Evolutionary conservation across 1,284 basidiomycete species (phyloP).

Genomic region (Trametes sp.): DNA sequence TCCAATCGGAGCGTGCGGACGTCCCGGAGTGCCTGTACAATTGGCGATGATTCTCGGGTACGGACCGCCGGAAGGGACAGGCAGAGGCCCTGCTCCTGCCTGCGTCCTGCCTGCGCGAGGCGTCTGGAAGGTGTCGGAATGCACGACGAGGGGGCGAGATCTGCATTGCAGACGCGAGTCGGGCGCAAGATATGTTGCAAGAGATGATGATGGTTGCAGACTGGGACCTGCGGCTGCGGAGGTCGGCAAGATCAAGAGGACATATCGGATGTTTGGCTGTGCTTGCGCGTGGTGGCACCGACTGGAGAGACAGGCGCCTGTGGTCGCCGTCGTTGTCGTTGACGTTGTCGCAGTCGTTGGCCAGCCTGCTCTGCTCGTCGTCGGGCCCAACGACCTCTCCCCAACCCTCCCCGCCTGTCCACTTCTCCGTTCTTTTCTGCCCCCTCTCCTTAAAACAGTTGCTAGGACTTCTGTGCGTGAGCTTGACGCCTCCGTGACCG

Average conservation of each 20-base stretch:
- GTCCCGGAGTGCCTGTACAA: constrained; percentile 1
- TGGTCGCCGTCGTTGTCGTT: constrained; percentile 33
- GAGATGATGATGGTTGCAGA: constrained; percentile 7
- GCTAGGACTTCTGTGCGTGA: constrained; percentile 36
- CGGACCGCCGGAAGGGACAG: neutral
- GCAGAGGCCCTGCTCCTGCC: neutral
- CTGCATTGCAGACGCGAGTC: neutral
- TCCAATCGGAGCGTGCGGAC: neutral
- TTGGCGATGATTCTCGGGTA: constrained; percentile 11
- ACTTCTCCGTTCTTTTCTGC: constrained; percentile 31
- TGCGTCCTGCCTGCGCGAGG: neutral
- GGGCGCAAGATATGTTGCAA: neutral
- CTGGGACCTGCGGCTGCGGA: constrained; percentile 1
- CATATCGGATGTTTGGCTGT: constrained; percentile 24
- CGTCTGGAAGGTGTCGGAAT: neutral
- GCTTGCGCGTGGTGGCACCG: constrained; percentile 28
- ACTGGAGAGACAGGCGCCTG: constrained; percentile 17
- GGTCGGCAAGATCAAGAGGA: constrained; percentile 19
- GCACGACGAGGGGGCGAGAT: neutral
- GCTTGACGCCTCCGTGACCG: constrained; percentile 32
- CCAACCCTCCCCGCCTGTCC: constrained; percentile 21
- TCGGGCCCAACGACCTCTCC: constrained; percentile 30
- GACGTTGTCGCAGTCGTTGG: constrained; percentile 41
- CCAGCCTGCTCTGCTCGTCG: constrained; percentile 30
- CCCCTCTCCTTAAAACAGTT: constrained; percentile 37